Conservation (phyloP, 495 filamentous ascomycete species). For the Penicillium simplicissimum region DNA sequence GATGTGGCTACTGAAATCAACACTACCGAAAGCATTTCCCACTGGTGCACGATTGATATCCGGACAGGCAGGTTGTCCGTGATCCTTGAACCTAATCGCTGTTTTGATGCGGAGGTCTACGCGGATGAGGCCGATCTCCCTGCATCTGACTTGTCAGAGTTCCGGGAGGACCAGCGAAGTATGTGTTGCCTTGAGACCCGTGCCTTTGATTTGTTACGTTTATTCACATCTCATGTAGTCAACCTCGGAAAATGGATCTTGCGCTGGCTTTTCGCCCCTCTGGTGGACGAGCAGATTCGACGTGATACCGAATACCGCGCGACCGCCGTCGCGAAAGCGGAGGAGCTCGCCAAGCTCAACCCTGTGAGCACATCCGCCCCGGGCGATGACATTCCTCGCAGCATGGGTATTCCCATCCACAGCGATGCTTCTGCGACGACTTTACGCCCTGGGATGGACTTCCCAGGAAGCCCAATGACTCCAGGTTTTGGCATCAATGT, state of each 20-base stretch:
- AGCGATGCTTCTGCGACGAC: constrained; percentile 52
- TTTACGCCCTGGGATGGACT: constrained; percentile 63
- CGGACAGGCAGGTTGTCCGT: constrained; percentile 88
- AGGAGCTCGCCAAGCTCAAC: constrained; percentile 54
- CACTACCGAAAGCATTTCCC: constrained; percentile 81
- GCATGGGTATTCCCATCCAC: constrained; percentile 45
- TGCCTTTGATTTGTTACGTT: constrained; percentile 1
- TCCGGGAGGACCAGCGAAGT: constrained; percentile 94
- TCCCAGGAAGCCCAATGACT: constrained; percentile 57
- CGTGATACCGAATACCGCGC: constrained; percentile 74
- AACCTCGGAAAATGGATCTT: constrained; percentile 97
- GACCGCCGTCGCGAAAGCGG: constrained; percentile 59
- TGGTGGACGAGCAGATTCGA: constrained; percentile 86
- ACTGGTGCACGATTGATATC: constrained; percentile 94
- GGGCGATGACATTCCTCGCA: constrained; percentile 58
- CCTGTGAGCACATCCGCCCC: constrained; percentile 59
- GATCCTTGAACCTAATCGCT: constrained; percentile 90
- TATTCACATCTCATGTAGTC: constrained; percentile 59
- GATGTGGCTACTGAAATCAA: constrained; percentile 88
- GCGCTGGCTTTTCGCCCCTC: constrained; percentile 83
- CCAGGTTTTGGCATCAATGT: constrained; percentile 58
- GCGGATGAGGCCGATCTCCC: constrained; percentile 76
- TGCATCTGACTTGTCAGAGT: constrained; percentile 65
- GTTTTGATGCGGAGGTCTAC: constrained; percentile 97
- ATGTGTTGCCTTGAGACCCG: constrained; percentile 33